Evolutionary conservation across 495 filamentous ascomycete genomes (phyloP), one percentile per base, ranked within the genome.

Genomic region (Neurospora hispaniola): DNA sequence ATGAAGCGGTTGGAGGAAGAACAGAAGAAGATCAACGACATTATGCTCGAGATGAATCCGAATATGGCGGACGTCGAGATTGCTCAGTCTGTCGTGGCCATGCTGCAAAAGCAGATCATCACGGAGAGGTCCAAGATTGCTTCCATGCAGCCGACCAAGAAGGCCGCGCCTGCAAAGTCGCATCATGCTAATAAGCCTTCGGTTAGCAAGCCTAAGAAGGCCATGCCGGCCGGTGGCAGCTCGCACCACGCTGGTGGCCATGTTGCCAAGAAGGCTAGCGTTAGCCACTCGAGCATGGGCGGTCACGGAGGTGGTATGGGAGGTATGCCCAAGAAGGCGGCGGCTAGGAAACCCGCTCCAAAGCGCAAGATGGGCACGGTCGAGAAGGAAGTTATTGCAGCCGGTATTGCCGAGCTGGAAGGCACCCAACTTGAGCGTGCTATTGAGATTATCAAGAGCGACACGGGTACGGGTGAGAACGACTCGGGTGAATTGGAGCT

Each of bases 401-500:
- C 89, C 71, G 90, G 90, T 7, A 94, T 97, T 71, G 89, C 88
- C 73, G 88, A 88, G 41, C 88, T 97, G 69, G 88, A 91, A 2
- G 90, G 92, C 39, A 84, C 85, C 35, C 90, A 92, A 75, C 91
- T 97, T 81, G 87, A 89, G 46, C 86, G 89, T 73, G 93, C 93
- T 6, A 90, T 97, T n/a, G 88, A 90, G 44, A 94, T 97, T 76
- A 98, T 99, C 79, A 92, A 94, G 80, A 89, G 87, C 69, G 94
- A 96, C 74, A 93, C 94, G 75, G 91, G 91, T 39, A 85, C 90
- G 82, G 88, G 94, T 85, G 88, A 90, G 79, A 89, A 89, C 46
- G 89, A 94, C 78, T 91, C 93, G 72, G 93, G 93, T 35, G 93
- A 96, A 76, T 89, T 97, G 75, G 94, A 97, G 81, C 85, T 97